phyloP scores from a whole-genome alignment of 2,329 filamentous ascomycete species.

The Domatiomyces globalis region DNA sequence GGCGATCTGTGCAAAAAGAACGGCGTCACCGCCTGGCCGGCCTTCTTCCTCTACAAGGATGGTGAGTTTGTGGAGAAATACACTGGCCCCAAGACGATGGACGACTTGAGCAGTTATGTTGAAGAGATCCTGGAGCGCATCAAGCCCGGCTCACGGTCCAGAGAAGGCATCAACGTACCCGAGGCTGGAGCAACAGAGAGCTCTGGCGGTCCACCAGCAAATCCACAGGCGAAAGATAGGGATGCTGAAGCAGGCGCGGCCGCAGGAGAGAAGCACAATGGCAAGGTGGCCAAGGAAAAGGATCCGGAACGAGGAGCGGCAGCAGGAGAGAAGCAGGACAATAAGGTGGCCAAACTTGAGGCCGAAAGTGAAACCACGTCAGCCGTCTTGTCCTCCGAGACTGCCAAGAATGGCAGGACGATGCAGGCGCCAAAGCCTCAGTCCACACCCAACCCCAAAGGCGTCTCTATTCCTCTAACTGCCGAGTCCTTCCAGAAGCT shows the following conservation, averaged over 20 bases:
- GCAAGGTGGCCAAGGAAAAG: constrained; percentile 22
- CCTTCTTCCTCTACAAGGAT: constrained; percentile 65
- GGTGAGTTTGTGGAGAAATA: constrained; percentile 52
- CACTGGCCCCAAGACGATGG: constrained; percentile 54
- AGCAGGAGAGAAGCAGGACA: constrained; percentile 27
- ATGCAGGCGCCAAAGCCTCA: constrained; percentile 38
- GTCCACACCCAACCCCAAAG: constrained; percentile 55
- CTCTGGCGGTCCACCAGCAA: constrained; percentile 27
- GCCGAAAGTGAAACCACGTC: constrained; percentile 25
- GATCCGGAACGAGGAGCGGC: not conserved
- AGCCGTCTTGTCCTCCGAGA: constrained; percentile 13
- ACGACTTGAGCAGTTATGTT: constrained; percentile 52
- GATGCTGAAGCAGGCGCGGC: constrained; percentile 25
- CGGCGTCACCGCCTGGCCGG: constrained; percentile 57
- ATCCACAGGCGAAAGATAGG: constrained; percentile 30
- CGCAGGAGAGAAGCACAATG: constrained; percentile 30
- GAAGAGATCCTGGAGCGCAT: constrained; percentile 64
- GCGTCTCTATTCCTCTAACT: constrained; percentile 59
- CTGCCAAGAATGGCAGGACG: constrained; percentile 32
- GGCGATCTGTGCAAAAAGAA: constrained; percentile 62
- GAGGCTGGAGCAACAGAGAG: constrained; percentile 48
- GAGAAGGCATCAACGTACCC: constrained; percentile 52
- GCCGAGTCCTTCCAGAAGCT: constrained; percentile 73
- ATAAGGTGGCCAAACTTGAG: constrained; percentile 21
- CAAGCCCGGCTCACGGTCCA: constrained; percentile 65